Conservation (phyloP, 495 filamentous ascomycete species). For the Neurospora sp. region DNA sequence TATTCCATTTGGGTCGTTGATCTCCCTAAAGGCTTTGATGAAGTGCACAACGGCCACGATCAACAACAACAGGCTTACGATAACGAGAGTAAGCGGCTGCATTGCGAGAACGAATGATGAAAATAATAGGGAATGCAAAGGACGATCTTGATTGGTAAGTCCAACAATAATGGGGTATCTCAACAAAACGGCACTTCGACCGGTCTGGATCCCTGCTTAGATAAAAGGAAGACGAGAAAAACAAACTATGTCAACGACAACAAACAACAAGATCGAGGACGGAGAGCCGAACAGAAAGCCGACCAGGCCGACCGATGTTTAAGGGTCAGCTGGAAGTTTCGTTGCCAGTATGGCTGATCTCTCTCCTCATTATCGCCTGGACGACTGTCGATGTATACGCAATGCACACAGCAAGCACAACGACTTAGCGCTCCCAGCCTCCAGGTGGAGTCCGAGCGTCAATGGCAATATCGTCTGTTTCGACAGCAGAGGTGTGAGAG, state of each 20-base stretch:
- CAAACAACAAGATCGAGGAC: background rate
- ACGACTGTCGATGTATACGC: background rate
- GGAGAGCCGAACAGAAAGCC: background rate
- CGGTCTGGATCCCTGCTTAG: background rate
- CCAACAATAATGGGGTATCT: background rate
- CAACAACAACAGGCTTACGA: constrained; percentile 15
- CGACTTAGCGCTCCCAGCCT: background rate
- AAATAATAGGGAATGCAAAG: background rate
- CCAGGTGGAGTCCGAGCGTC: background rate
- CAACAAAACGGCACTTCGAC: background rate
- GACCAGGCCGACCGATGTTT: background rate
- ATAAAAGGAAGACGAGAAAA: background rate
- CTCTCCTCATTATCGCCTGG: background rate
- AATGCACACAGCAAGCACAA: background rate
- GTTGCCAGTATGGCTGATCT: background rate
- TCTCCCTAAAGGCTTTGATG: constrained; percentile 19
- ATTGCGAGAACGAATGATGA: background rate
- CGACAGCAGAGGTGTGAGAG: background rate
- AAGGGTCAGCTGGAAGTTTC: background rate
- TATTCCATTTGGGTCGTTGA: constrained; percentile 22
- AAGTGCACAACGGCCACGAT: constrained; percentile 19
- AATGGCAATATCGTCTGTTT: background rate
- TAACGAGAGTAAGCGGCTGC: background rate
- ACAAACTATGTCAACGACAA: background rate
- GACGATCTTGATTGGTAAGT: background rate